Evolutionary conservation across 1,284 basidiomycete species (phyloP).

Genomic region (Moesziomyces aphidis): DNA sequence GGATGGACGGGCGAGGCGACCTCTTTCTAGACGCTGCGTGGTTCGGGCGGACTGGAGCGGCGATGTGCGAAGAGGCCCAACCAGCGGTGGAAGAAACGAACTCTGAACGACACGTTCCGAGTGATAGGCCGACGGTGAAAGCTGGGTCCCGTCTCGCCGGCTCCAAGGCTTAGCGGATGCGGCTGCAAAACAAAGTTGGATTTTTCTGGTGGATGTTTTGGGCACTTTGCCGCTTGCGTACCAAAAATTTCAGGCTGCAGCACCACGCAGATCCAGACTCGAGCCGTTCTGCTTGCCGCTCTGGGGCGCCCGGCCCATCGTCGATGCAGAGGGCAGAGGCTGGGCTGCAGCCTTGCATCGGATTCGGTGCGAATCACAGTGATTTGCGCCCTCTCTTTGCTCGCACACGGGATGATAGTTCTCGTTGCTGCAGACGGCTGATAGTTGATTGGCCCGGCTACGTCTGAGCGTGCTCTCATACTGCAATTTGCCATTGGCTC

Average conservation of each 20-base stretch:
- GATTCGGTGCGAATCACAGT: background rate
- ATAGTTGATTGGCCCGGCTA: too few species aligned
- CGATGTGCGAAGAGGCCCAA: constrained; percentile 10
- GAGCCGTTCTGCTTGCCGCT: background rate
- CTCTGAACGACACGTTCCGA: constrained; percentile 30
- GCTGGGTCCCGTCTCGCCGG: constrained; percentile 10
- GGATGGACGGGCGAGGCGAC: constrained; percentile 69
- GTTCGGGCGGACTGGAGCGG: constrained; percentile 6
- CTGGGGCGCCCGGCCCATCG: background rate
- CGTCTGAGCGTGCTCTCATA: background rate
- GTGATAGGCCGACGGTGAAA: constrained; percentile 27
- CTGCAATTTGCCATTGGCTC: background rate
- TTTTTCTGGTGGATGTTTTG: background rate
- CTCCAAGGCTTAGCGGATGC: constrained; percentile 9
- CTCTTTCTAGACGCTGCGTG: background rate
- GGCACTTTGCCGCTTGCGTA: background rate
- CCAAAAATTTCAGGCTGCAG: background rate
- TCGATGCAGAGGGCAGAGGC: too few species aligned
- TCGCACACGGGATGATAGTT: too few species aligned
- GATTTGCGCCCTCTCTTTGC: background rate
- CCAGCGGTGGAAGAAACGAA: constrained; percentile 20
- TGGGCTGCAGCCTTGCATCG: background rate
- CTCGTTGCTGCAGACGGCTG: background rate
- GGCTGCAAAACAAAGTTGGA: too few species aligned
- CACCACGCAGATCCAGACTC: constrained; percentile 20